phyloP scores from a whole-genome alignment of 148 eudicot species.

The Nyssa sinensis region DNA sequence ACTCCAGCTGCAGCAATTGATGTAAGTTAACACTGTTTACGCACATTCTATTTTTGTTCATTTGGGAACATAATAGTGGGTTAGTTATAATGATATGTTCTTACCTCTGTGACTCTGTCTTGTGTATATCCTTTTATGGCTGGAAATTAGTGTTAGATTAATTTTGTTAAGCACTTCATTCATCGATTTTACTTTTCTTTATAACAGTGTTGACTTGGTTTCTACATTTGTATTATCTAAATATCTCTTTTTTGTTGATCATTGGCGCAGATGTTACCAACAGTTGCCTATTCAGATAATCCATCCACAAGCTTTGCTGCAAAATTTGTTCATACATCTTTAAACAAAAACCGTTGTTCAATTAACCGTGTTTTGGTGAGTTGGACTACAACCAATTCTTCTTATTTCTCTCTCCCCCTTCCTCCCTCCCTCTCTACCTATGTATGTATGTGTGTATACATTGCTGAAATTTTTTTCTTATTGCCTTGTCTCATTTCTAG shows the following conservation, averaged over 20 bases:
- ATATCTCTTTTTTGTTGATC: constrained; percentile 12
- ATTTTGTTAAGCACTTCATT: background rate
- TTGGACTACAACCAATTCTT: constrained; percentile 14
- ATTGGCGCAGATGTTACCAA: constrained; percentile 84
- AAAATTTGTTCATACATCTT: constrained; percentile 92
- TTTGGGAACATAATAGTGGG: background rate
- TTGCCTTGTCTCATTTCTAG: background rate
- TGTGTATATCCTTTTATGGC: background rate
- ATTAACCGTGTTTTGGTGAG: constrained; percentile 95
- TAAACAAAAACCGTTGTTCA: constrained; percentile 90
- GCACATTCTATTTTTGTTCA: constrained; percentile 1
- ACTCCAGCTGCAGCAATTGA: constrained; percentile 91
- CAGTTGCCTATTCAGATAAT: constrained; percentile 84
- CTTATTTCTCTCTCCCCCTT: too few species aligned
- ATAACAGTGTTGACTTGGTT: background rate
- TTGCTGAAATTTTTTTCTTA: background rate
- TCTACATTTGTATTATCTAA: background rate
- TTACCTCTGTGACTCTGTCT: background rate
- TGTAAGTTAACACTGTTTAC: constrained; percentile 52
- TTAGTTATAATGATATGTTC: background rate
- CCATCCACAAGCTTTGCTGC: constrained; percentile 97
- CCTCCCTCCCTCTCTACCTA: background rate
- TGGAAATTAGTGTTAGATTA: constrained; percentile 2
- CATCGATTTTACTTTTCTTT: background rate
- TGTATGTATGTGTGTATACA: background rate